A percentile compares a stretch with the other conserved stretches of the same genome.
Conservation (phyloP, 2,329 filamentous ascomycete genomes). For the Monosporascus sp. region DNA sequence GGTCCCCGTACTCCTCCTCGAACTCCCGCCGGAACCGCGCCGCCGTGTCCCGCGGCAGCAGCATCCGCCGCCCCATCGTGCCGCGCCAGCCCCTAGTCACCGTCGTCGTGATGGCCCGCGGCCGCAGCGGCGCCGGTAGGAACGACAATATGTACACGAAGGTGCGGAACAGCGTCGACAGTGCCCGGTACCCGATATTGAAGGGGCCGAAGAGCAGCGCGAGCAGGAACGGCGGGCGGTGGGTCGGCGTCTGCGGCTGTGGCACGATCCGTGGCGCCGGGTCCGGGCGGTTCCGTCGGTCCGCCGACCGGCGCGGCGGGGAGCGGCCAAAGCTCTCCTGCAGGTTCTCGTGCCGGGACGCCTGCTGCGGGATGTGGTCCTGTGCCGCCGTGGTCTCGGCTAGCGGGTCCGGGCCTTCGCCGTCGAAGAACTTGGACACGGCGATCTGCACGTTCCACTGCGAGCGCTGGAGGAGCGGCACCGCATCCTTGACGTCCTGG, state of each 20-base stretch:
- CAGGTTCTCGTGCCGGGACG: conserved; percentile 69
- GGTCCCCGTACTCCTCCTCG: conserved; percentile 82
- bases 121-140: conserved; percentile 61
- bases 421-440: conserved; percentile 96
- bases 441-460: conserved; percentile 99
- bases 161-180: conserved; percentile 65
- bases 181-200: conserved; percentile 67
- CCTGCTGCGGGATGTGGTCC: conserved; percentile 55
- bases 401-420: conserved; percentile 77
- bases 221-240: conserved; percentile 70
- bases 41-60: conserved; percentile 83
- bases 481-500: conserved; percentile 70
- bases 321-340: conserved; percentile 50
- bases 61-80: conserved; percentile 65
- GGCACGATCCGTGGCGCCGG: conserved; percentile 83
- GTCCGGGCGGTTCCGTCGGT: conserved; percentile 44
- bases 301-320: conserved; percentile 27
- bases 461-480: conserved; percentile 75
- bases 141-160: conserved; percentile 78
- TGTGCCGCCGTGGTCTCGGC: conserved; percentile 68
- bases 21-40: conserved; percentile 88
- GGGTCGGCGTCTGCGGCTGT: conserved; percentile 58
- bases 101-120: conserved; percentile 50
- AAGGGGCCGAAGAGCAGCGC: conserved; percentile 78
- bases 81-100: conserved; percentile 49